phyloP scores from a whole-genome alignment of 129 eudicot genomes.

The Tagetes patula region DNA sequence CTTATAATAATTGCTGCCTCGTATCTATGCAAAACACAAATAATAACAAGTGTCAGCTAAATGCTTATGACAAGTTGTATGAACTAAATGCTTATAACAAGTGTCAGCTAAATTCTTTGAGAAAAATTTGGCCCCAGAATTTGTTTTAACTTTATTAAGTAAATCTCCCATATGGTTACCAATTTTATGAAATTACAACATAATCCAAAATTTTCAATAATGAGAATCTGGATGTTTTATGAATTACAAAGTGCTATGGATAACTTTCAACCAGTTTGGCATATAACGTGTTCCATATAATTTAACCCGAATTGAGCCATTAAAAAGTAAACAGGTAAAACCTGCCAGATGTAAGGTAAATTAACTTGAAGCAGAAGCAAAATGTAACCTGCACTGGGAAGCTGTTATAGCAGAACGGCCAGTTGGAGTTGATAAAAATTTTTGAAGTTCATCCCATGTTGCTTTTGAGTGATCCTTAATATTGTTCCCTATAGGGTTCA shows the following conservation, averaged over 20 bases:
- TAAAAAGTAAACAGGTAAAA: neutral
- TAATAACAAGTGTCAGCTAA: neutral
- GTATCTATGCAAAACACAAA: constrained; percentile 43
- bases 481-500: constrained; percentile 62
- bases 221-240: neutral
- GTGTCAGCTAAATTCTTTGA: neutral
- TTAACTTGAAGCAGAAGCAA: constrained; percentile 1
- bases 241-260: neutral
- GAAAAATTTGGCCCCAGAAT: neutral
- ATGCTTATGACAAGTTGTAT: neutral
- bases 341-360: neutral
- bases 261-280: neutral
- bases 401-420: constrained; percentile 68
- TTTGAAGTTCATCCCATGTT: constrained; percentile 73
- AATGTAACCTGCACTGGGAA: constrained; percentile 65
- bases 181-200: neutral
- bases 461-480: constrained; percentile 57
- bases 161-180: neutral
- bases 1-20: constrained; percentile 82
- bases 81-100: neutral
- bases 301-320: neutral
- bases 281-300: neutral
- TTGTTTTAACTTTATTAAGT: neutral
- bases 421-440: constrained; percentile 56
- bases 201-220: neutral